Evolutionary conservation across 129 eudicot species (phyloP), one percentile per base, ranked within the genome.

Genomic region (Chrysanthemum makinoi): DNA sequence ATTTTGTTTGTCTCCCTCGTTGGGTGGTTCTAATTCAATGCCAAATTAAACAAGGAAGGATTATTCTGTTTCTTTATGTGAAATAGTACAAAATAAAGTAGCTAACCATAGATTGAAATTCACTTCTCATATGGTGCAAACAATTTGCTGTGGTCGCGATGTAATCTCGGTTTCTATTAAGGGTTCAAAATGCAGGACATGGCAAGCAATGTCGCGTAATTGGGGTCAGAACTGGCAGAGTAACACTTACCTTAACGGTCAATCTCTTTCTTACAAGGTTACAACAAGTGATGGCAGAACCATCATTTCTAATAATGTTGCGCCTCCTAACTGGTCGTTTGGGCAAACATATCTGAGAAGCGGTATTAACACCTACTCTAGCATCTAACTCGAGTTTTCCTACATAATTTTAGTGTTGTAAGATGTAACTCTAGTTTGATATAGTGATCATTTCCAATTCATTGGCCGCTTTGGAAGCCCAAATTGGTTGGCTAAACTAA

Each of bases 141-240:
- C n/a, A n/a, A n/a, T n/a, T n/a, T n/a, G n/a, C n/a, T n/a, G n/a
- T n/a, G n/a, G n/a, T n/a, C n/a, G n/a, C n/a, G 75, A 83, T 68
- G 86, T 86, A 11, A 63, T 75, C 6, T 65, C 70, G 0, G 80
- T 75, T 33, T 84, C 86, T 1, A 66, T 86, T 50, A 86, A 81
- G 67, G 88, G 88, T 49, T 83, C 88, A 1, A 80, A 70, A 20
- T 48, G 75, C 26, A 73, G 19, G 5, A 56, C 44, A 1, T 86
- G 91, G 91, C 84, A 83, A 62, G 68, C 77, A 10, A 71, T 86
- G 91, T 81, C 88, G 0, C 85, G 83, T 6, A 86, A 86, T 46
- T 86, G 91, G 88, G 91, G 91, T 53, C 88, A 83, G 70, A 86
- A 86, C 18, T 86, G 91, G 91, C 88, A 86, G 65, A 83, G 86